These are phyloP conservation scores for Hibiscus tridactylites DNA, from an alignment of 345 rosid species.

Conservation along the genomic window DNA sequence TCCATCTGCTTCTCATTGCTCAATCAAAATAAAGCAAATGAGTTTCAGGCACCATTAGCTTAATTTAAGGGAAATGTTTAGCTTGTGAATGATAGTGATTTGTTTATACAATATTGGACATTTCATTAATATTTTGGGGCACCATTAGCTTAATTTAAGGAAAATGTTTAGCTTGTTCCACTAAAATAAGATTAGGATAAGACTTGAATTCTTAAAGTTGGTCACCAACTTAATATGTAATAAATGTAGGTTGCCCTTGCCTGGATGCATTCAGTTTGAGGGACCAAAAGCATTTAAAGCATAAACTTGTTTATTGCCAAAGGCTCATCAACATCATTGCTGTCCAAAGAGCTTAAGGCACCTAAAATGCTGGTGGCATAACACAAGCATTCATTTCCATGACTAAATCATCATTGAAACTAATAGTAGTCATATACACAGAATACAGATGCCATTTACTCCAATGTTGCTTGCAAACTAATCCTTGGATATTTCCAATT, in stretches of 20 bases:
- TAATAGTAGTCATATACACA: slow-evolving; percentile 15
- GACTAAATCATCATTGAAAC: slow-evolving; percentile 12
- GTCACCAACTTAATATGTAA: neutral
- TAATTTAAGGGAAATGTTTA: no score
- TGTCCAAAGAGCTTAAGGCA: neutral
- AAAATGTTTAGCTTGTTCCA: neutral
- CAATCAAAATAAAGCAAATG: neutral
- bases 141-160: neutral
- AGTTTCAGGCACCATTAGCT: neutral
- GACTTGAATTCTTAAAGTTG: neutral
- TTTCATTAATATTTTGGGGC: neutral
- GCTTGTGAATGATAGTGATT: no score
- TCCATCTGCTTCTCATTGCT: neutral
- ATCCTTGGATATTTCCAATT: slow-evolving; percentile 8
- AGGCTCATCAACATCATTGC: neutral
- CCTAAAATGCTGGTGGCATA: neutral
- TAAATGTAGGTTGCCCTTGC: neutral
- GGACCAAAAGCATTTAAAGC: neutral
- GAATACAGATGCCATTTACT: slow-evolving; percentile 7
- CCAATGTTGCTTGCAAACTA: slow-evolving; percentile 14
- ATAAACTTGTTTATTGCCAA: neutral
- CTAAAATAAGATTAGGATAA: neutral
- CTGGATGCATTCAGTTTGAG: neutral
- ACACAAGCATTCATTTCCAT: slow-evolving; percentile 8
- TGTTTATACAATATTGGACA: neutral